These are phyloP conservation scores for Pleurotus eryngii DNA, from an alignment of 768 basidiomycete species.

Conservation along the genomic window DNA sequence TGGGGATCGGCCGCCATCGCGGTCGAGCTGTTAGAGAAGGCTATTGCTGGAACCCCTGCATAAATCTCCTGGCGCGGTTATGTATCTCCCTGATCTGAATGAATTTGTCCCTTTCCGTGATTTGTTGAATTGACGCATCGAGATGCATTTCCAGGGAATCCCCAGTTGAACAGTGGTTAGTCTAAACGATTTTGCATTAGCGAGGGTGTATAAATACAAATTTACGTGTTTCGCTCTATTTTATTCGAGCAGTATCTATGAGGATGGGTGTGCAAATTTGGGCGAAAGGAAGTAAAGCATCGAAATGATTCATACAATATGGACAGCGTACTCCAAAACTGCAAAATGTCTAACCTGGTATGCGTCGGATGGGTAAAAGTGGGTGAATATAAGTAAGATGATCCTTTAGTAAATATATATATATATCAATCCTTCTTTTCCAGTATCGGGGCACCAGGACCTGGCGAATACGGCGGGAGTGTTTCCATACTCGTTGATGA, in stretches of 20 bases:
- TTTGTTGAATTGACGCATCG: too few species aligned
- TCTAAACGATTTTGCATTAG: too few species aligned
- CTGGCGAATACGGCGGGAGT: slow-evolving; percentile 38
- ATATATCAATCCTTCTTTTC: slow-evolving; percentile 1
- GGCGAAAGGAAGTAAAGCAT: background rate
- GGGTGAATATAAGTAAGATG: background rate
- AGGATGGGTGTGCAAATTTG: too few species aligned
- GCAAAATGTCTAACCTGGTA: background rate
- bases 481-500: slow-evolving; percentile 18
- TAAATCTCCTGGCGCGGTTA: too few species aligned
- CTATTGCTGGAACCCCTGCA: background rate
- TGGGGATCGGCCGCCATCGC: slow-evolving; percentile 17
- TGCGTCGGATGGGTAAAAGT: background rate
- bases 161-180: too few species aligned
- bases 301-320: background rate
- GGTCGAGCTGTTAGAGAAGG: slow-evolving; percentile 21
- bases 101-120: too few species aligned
- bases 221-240: too few species aligned
- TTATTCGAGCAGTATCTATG: too few species aligned
- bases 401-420: background rate
- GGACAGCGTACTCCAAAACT: background rate
- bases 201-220: too few species aligned
- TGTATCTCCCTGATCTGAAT: too few species aligned
- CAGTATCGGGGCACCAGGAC: slow-evolving; percentile 3
- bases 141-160: too few species aligned